Conservation (phyloP, 2,329 filamentous ascomycete species). For the Orbilia blumenaviensis region DNA sequence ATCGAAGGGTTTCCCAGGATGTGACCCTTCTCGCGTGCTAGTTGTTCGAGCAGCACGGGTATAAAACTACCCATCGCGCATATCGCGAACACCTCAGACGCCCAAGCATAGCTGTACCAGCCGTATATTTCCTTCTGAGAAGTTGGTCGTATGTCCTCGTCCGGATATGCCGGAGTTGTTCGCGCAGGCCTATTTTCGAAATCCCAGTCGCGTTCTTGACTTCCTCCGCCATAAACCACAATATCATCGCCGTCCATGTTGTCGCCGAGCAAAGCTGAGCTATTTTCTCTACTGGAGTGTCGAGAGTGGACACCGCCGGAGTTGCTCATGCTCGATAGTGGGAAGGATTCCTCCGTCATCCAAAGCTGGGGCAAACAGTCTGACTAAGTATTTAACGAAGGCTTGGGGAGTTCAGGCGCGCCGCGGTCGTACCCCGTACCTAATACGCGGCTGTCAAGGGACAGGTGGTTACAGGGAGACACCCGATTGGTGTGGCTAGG, state of each 20-base stretch:
- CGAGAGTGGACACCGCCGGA: conserved; percentile 35
- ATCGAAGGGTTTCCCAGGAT: conserved; percentile 78
- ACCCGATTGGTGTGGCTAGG: conserved; percentile 50
- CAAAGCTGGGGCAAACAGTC: conserved; percentile 14
- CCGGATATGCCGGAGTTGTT: conserved; percentile 71
- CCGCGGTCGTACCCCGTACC: background rate
- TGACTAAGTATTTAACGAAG: conserved; percentile 19
- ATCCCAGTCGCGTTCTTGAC: conserved; percentile 25
- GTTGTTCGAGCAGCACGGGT: conserved; percentile 90
- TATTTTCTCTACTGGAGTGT: conserved; percentile 24
- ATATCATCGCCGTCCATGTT: conserved; percentile 7
- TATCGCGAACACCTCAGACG: conserved; percentile 94
- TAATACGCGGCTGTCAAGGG: conserved; percentile 20
- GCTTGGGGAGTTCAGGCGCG: conserved; percentile 15
- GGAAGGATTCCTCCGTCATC: conserved; percentile 49
- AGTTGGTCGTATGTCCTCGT: conserved; percentile 88
- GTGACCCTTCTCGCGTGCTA: conserved; percentile 90
- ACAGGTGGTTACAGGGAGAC: conserved; percentile 39
- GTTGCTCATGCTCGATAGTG: conserved; percentile 48
- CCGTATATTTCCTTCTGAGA: conserved; percentile 86
- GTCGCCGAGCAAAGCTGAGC: conserved; percentile 52
- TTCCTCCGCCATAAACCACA: conserved; percentile 57
- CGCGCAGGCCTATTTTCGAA: conserved; percentile 1
- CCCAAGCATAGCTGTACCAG: conserved; percentile 97
- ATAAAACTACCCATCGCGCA: conserved; percentile 93